Evolutionary conservation across 2,329 filamentous ascomycete genomes (phyloP).

Genomic region (Clonostachys rosea): DNA sequence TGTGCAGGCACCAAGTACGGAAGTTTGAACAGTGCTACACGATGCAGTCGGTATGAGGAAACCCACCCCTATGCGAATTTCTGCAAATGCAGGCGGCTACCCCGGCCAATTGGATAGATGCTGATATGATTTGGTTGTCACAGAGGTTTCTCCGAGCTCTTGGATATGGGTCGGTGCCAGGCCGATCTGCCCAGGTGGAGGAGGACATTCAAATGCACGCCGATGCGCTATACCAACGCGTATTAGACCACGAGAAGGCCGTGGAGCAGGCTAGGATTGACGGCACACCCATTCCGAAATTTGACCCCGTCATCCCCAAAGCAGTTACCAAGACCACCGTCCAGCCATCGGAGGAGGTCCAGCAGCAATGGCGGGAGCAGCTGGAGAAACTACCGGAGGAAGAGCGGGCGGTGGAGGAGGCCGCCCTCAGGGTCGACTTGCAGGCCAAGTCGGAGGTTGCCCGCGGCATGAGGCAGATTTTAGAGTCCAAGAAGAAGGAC

Average conservation of each 20-base stretch:
- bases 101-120: not conserved
- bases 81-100: not conserved
- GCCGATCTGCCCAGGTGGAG: constrained; percentile 63
- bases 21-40: constrained; percentile 83
- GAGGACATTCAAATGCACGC: constrained; percentile 95
- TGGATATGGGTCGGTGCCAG: constrained; percentile 71
- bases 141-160: constrained; percentile 85
- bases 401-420: constrained; percentile 59
- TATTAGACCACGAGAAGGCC: constrained; percentile 75
- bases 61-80: not conserved
- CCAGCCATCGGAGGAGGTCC: constrained; percentile 36
- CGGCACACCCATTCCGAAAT: constrained; percentile 52
- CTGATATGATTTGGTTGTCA: not conserved
- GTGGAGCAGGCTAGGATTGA: constrained; percentile 66
- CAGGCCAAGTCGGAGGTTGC: constrained; percentile 57
- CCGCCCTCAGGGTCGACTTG: constrained; percentile 58
- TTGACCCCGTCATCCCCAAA: constrained; percentile 49
- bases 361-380: constrained; percentile 45
- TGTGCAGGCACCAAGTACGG: constrained; percentile 76
- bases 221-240: constrained; percentile 81
- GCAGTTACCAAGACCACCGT: constrained; percentile 13
- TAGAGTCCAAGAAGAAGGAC: constrained; percentile 51
- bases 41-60: constrained; percentile 67
- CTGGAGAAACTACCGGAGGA: constrained; percentile 52
- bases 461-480: constrained; percentile 46